Percentiles rank a stretch among this genome's conserved stretches.
phyloP scores from a whole-genome alignment of 176 grass and related monocot species.

The Aegilops speltoides region DNA sequence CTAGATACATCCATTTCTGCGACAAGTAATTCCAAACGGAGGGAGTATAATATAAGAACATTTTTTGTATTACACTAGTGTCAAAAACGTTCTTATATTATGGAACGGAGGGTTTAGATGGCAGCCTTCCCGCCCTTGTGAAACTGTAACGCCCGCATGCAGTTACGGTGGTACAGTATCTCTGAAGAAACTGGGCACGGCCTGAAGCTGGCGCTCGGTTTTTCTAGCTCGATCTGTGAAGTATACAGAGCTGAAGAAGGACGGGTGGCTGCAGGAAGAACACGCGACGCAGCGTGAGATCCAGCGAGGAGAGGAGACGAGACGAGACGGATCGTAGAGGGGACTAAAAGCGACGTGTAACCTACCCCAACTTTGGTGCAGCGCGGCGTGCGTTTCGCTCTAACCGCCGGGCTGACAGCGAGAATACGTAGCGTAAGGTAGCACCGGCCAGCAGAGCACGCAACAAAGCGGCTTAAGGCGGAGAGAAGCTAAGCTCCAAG shows the following conservation, averaged over 20 bases:
- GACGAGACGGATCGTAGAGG: not conserved
- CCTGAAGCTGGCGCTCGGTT: not conserved
- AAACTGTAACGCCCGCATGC: not conserved
- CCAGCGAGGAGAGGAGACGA: constrained; percentile 15
- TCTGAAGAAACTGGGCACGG: not conserved
- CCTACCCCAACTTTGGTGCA: constrained; percentile 7
- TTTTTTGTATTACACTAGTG: no score
- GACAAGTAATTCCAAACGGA: no score
- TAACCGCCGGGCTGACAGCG: not conserved
- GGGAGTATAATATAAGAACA: no score
- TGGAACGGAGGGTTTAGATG: no score
- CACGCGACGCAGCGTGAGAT: not conserved
- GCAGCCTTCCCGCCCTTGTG: constrained; percentile 5
- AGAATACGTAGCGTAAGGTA: not conserved
- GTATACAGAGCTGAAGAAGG: not conserved
- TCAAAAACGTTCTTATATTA: no score
- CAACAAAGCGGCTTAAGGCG: not conserved
- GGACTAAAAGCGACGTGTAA: constrained; percentile 47
- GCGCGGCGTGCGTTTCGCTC: constrained; percentile 5
- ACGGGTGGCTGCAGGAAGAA: not conserved
- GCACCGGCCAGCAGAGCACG: not conserved
- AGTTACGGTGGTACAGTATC: not conserved
- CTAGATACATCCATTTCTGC: no score
- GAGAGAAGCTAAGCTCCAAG: not conserved
- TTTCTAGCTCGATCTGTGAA: not conserved